Percentiles rank a stretch among this genome's conserved stretches.
Conservation (phyloP, 1,139 yeast genomes). For the Ashbya aceris region DNA sequence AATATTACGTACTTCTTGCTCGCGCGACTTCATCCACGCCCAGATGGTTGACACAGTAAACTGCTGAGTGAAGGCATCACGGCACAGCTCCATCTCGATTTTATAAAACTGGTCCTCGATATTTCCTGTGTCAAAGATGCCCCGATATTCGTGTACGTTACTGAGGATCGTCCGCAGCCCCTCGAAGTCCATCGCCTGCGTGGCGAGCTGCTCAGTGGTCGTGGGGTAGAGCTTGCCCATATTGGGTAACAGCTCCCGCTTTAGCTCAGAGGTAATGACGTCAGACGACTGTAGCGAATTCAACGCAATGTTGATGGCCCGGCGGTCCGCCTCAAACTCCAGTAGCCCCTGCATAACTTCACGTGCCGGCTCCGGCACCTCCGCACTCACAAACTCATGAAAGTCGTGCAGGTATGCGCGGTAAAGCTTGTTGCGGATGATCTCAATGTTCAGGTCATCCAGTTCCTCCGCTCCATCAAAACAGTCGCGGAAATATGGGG, state of each 20-base stretch:
- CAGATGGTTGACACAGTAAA: conserved; percentile 84
- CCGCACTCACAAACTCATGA: conserved; percentile 48
- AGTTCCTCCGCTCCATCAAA: conserved; percentile 79
- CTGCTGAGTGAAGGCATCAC: conserved; percentile 92
- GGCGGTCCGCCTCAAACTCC: conserved; percentile 88
- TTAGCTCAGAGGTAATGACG: conserved; percentile 52
- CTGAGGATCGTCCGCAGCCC: conserved; percentile 68
- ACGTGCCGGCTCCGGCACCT: conserved; percentile 65
- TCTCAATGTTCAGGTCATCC: conserved; percentile 92
- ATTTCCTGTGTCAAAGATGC: conserved; percentile 62
- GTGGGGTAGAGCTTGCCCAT: conserved; percentile 76
- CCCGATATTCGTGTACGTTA: conserved; percentile 62
- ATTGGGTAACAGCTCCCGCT: conserved; percentile 66
- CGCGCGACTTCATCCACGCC: conserved; percentile 95
- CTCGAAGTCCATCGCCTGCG: conserved; percentile 71
- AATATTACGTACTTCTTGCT: conserved; percentile 92
- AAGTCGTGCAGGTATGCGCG: conserved; percentile 91
- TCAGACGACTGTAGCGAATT: conserved; percentile 54
- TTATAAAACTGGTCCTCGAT: conserved; percentile 91
- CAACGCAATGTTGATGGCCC: conserved; percentile 83
- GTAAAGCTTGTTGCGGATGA: conserved; percentile 83
- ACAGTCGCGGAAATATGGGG: conserved; percentile 90
- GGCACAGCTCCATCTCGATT: conserved; percentile 85
- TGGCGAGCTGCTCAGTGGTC: conserved; percentile 60
- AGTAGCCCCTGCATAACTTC: conserved; percentile 73